Evolutionary conservation across 352 stramenopile genomes (phyloP), one percentile per base, ranked within the genome.

Genomic region (Aphanomyces cochlioides): DNA sequence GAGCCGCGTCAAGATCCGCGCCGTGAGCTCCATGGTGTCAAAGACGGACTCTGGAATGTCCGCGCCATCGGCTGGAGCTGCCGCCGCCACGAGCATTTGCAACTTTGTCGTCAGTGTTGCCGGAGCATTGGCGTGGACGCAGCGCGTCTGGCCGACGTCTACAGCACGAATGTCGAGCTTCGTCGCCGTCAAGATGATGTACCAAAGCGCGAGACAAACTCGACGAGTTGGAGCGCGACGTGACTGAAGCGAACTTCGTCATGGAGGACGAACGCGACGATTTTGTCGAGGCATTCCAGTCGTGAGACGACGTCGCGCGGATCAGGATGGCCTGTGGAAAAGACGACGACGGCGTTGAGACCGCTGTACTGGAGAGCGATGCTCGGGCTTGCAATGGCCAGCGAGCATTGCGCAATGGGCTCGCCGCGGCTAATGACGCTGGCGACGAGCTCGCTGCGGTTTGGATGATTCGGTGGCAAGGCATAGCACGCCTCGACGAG

Each of bases 371-470:
- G 63, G 37, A 69, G 63, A 6, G 57, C 63, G 17, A 43, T 7
- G 36, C 6, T 64, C 0, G 47, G 36, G 7, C 5, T 58, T 5
- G 7, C 17, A 3, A 69, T 47, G 5, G 36, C 63, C 3, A 19
- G 17, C 10, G 45, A 19, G 15, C 57, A 47, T 28, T 69, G 63
- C 13, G 5, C 13, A 21, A 61, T 41, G 47, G 63, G 63, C 38
- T 61, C 15, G 13, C 63, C 63, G 4, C n/a, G 63, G 19, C 19
- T 69, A n/a, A 58, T 45, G 5, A 69, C 13, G 6, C n/a, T 15
- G 36, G 43, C 4, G 7, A 69, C 36, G n/a, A 69, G 58, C 48
- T 69, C 50, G 43, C 34, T 19, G 38, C 57, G 57, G n/a, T 47
- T 12, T 12, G 41, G 10, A 53, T 66, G n/a, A 56, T 56, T 37